A percentile compares a stretch with the other conserved stretches of the same genome.
Evolutionary conservation across 345 rosid species (phyloP).

Genomic region (Cardamine occulta): DNA sequence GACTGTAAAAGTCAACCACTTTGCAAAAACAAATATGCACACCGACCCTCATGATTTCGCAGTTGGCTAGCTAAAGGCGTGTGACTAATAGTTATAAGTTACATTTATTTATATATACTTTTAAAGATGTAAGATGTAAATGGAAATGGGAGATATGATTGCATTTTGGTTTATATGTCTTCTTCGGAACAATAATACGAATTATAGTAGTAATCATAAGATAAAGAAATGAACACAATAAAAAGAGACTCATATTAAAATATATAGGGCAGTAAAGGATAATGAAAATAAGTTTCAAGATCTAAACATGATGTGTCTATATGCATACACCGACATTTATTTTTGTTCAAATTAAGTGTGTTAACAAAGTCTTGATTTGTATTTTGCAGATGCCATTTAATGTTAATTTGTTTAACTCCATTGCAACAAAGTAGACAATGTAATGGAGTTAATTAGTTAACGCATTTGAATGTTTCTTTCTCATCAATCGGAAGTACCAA

Average conservation of each 20-base stretch:
- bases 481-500: neutral
- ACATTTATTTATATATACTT: constrained; percentile 11
- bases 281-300: constrained; percentile 26
- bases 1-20: constrained; percentile 42
- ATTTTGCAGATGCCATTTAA: neutral
- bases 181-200: constrained; percentile 60
- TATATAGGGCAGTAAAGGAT: neutral
- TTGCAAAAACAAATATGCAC: constrained; percentile 26
- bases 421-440: neutral
- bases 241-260: constrained; percentile 18
- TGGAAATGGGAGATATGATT: constrained; percentile 54
- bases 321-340: constrained; percentile 4
- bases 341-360: neutral
- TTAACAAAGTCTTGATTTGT: neutral
- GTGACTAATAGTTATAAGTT: constrained; percentile 38
- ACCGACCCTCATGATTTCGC: constrained; percentile 40
- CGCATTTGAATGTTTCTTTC: neutral
- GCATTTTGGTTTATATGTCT: constrained; percentile 72
- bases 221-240: constrained; percentile 53
- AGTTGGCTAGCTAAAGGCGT: constrained; percentile 38
- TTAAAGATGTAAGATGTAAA: constrained; percentile 29
- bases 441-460: neutral
- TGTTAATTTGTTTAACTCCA: neutral
- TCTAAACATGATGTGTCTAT: constrained; percentile 22
- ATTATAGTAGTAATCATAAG: constrained; percentile 62